Base-by-base conservation (phyloP, 352 stramenopile species). In the Phytophthora citrophthora region DNA sequence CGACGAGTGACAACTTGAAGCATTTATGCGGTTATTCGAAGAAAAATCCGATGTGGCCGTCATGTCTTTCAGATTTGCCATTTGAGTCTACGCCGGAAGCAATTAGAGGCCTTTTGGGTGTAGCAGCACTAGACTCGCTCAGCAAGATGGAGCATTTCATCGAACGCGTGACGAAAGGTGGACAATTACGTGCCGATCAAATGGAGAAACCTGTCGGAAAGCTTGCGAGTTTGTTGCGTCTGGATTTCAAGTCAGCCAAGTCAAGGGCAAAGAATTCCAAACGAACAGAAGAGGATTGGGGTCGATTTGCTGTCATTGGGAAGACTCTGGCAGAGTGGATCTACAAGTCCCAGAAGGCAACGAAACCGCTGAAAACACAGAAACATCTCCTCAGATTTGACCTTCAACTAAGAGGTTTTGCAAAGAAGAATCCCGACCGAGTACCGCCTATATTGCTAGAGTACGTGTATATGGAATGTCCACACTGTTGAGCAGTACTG, bases 291-390 rank as follows among this genome's bases (percentile, higher is more conserved):
- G 43, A 48, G 32, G 54, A 62, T 10, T 62, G 54, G 54, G 6
- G 10, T 47, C 54, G 43, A 4, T 62, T 62, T 29, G n/a, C 15
- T 54, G 54, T 2, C 38, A 62, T 62, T 20, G 54, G 43, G 26
- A 36, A 62, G 23, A 20, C 46, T 46, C 38, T 62, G 5, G 54
- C n/a, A 6, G 54, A 48, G 13, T 54, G 43, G 54, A 54, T 62
- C 53, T n/a, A 16, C 8, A 12, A 36, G 23, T 12, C 54, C n/a
- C 20, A 54, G 9, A 23, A 18, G 46, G 43, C 54, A 3, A 39
- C 9, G 1, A 26, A 20, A 23, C 23, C 54, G 8, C 54, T 23
- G 3, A 47, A 40, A 6, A 16, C 48, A 6, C 31, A 43, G 5
- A 23, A 23, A 6, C 32, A 54, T 15, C 11, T 62, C 8, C n/a